Conservation (phyloP, 495 filamentous ascomycete species). For the Trichodelitschia bisporula region DNA sequence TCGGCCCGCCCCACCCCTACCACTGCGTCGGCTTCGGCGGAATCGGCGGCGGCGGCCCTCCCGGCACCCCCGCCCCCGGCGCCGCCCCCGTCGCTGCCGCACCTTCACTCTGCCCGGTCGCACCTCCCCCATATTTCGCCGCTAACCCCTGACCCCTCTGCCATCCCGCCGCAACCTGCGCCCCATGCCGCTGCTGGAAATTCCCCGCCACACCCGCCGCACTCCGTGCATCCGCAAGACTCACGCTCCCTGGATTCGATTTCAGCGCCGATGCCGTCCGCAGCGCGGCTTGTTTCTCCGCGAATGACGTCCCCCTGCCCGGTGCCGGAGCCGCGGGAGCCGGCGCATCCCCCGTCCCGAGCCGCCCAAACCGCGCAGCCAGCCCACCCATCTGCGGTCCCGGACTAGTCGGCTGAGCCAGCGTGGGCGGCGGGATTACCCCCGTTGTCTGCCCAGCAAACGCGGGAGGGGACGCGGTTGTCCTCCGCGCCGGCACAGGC, state of each 20-base stretch:
- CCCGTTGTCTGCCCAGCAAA: background rate
- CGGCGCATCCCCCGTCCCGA: slow-evolving; percentile 15
- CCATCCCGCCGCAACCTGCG: slow-evolving; percentile 28
- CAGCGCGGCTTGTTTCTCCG: slow-evolving; percentile 35
- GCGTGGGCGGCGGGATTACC: too few relatives aligned
- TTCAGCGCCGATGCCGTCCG: slow-evolving; percentile 28
- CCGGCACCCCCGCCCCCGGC: slow-evolving; percentile 13
- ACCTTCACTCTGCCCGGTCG: slow-evolving; percentile 13
- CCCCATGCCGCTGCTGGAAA: slow-evolving; percentile 36
- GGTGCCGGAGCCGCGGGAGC: slow-evolving; percentile 8
- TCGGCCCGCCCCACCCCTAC: too few relatives aligned
- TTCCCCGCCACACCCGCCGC: background rate
- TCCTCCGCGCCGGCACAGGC: slow-evolving; percentile 7
- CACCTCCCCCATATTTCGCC: slow-evolving; percentile 12
- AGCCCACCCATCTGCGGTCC: slow-evolving; percentile 32
- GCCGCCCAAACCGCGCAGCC: slow-evolving; percentile 37
- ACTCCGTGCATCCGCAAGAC: background rate
- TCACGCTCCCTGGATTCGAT: slow-evolving; percentile 28
- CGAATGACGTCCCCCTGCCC: slow-evolving; percentile 29
- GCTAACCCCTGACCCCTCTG: background rate
- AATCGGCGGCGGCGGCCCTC: slow-evolving; percentile 42
- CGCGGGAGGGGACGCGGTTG: slow-evolving; percentile 4
- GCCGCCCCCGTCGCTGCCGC: slow-evolving; percentile 3
- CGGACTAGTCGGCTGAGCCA: slow-evolving; percentile 3
- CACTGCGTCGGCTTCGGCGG: slow-evolving; percentile 35